Percentiles rank a stretch among this genome's conserved stretches.
Evolutionary conservation across 139 green algal species (phyloP).

Genomic region (Chlorella sp.): DNA sequence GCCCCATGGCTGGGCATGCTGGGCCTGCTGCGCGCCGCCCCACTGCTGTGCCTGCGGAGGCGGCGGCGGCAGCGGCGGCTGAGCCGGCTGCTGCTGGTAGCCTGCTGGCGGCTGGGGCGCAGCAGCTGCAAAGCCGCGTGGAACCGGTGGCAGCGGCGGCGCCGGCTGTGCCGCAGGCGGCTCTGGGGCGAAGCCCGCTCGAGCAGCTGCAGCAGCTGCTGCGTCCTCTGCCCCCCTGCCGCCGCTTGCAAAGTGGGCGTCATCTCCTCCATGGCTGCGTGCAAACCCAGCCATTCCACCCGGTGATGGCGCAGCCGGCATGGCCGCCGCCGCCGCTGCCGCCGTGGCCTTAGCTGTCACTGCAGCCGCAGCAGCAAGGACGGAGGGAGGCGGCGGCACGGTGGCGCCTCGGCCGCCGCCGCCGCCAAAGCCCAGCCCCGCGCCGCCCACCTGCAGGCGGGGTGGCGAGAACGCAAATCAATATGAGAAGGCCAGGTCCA

Average conservation of each 20-base stretch:
- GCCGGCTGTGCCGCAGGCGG: neutral
- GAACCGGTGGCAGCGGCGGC: neutral
- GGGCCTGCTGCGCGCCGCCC: neutral
- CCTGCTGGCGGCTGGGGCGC: constrained; percentile 7
- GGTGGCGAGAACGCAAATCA: too few relatives aligned
- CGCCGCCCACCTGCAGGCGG: constrained; percentile 61
- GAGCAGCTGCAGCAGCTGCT: neutral
- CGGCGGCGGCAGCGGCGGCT: constrained; percentile 1
- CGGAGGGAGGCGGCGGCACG: neutral
- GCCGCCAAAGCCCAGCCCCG: constrained; percentile 76
- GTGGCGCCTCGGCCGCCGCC: constrained; percentile 4
- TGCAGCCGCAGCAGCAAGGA: neutral
- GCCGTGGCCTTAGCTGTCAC: neutral
- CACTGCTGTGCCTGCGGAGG: constrained; percentile 24
- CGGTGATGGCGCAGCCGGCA: neutral
- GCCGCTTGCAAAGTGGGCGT: constrained; percentile 37
- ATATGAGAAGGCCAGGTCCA: neutral
- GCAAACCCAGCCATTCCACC: constrained; percentile 30
- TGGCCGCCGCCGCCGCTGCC: neutral
- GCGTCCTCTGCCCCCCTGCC: neutral
- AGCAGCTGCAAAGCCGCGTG: constrained; percentile 2
- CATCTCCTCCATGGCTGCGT: constrained; percentile 28
- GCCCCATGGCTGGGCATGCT: neutral
- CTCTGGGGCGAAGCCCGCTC: constrained; percentile 22
- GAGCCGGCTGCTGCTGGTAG: constrained; percentile 37